A percentile compares a stretch with the other conserved stretches of the same genome.
phyloP scores from a whole-genome alignment of 441 rosid genomes.

The Gossypium schwendimanii region DNA sequence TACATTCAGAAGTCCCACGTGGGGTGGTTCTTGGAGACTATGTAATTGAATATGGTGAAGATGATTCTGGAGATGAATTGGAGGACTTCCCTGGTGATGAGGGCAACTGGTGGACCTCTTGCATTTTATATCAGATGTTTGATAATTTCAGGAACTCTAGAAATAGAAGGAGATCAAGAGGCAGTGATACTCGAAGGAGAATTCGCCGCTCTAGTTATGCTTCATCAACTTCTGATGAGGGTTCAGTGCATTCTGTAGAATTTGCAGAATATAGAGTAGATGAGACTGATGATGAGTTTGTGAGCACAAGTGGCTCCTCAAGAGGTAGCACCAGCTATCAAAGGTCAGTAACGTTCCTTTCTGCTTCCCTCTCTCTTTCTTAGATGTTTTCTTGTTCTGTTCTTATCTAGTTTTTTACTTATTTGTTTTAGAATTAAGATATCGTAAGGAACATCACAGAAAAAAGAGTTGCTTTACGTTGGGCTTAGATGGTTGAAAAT shows the following conservation, averaged over 20 bases:
- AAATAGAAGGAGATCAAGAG: constrained; percentile 79
- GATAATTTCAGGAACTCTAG: constrained; percentile 84
- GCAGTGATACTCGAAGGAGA: constrained; percentile 67
- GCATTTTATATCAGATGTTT: constrained; percentile 83
- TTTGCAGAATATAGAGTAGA: constrained; percentile 74
- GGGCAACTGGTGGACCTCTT: constrained; percentile 95
- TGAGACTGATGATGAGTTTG: constrained; percentile 75
- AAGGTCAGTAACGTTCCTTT: constrained; percentile 45
- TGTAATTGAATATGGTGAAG: constrained; percentile 90
- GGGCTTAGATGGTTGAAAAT: not conserved
- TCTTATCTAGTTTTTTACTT: not conserved
- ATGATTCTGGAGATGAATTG: constrained; percentile 85
- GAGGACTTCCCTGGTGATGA: constrained; percentile 75
- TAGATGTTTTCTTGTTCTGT: not conserved
- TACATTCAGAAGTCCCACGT: constrained; percentile 91
- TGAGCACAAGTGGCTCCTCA: constrained; percentile 39
- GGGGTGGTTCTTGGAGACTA: constrained; percentile 95
- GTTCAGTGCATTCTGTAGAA: constrained; percentile 78
- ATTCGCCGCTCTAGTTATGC: constrained; percentile 60
- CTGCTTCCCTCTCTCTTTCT: constrained; percentile 10
- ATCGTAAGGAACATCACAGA: not conserved
- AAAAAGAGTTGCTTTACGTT: not conserved
- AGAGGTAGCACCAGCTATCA: constrained; percentile 62
- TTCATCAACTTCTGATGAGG: constrained; percentile 81
- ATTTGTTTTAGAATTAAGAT: not conserved